Base-by-base conservation (phyloP, 139 green algal species). In the Chlorella sorokiniana region DNA sequence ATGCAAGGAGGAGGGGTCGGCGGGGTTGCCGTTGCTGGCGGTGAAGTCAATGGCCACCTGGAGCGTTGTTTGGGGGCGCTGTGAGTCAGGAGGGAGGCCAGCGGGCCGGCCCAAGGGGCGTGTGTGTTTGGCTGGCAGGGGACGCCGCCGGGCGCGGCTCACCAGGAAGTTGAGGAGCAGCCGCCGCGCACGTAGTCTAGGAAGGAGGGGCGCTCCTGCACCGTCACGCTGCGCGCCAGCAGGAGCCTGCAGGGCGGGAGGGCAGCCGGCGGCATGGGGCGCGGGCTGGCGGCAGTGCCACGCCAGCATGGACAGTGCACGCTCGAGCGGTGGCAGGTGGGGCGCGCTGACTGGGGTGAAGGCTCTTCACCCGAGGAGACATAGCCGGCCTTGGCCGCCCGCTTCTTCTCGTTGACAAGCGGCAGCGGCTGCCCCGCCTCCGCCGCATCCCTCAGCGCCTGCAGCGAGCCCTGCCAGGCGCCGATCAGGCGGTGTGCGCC, bases 21-120 rank as follows among this genome's bases (percentile, higher is more conserved):
- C 27, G 0, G 86, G 83, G 70, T 85, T 63, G 23, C 88, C 85
- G 54, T 91, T 91, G 62, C 65, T 84, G 63, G 38, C 79, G 14
- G 88, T 91, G 83, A 89, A 91, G 74, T 91, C 88, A 4, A 90
- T 76, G 0, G 81, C 88, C 80, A 67, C n/a, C n/a, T 86, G 35
- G 44, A 90, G 88, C 42, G 73, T 84, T 9, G 88, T 88, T 70
- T 88, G 82, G n/a, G n/a, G n/a, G n/a, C n/a, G n/a, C n/a, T n/a
- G n/a, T n/a, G n/a, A n/a, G n/a, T n/a, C n/a, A n/a, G n/a, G n/a
- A n/a, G n/a, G n/a, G n/a, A n/a, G n/a, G n/a, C n/a, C n/a, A n/a
- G n/a, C n/a, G n/a, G n/a, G n/a, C n/a, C n/a, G n/a, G n/a, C n/a
- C n/a, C n/a, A n/a, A n/a, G n/a, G n/a, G n/a, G n/a, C n/a, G n/a